Conservation (phyloP, 2,329 filamentous ascomycete species). For the Thermoascus crustaceus region DNA sequence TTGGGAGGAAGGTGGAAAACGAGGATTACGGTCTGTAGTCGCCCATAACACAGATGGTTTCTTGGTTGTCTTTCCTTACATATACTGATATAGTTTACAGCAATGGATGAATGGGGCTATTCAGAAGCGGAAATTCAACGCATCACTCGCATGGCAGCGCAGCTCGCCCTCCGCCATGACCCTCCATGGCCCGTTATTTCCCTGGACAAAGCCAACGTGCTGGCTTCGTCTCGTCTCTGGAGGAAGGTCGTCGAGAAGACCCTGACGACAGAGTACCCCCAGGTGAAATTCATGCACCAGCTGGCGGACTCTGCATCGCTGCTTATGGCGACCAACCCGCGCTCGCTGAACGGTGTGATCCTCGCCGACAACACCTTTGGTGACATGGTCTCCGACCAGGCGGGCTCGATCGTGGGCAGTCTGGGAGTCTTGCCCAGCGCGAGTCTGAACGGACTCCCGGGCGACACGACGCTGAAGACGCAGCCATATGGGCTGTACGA, state of each 20-base stretch:
- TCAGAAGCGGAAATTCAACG: conserved; percentile 72
- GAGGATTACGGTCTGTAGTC: conserved; percentile 23
- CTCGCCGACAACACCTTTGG: conserved; percentile 87
- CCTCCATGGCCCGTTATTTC: conserved; percentile 69
- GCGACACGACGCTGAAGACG: conserved; percentile 52
- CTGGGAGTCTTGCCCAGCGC: conserved; percentile 80
- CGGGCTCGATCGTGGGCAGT: conserved; percentile 78
- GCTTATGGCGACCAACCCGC: conserved; percentile 85
- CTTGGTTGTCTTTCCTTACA: conserved; percentile 19
- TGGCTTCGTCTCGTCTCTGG: conserved; percentile 81
- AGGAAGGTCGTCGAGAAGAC: conserved; percentile 71
- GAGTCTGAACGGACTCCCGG: conserved; percentile 72
- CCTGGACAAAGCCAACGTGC: conserved; percentile 88
- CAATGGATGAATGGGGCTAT: conserved; percentile 77
- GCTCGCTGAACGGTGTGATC: conserved; percentile 73
- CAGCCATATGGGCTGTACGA: conserved; percentile 86
- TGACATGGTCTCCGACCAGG: conserved; percentile 88
- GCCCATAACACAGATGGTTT: conserved; percentile 41
- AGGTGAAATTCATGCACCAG: conserved; percentile 72
- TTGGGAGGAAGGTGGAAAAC: conserved; percentile 32
- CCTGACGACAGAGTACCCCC: conserved; percentile 74
- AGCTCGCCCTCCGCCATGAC: conserved; percentile 64
- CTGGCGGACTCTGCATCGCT: conserved; percentile 86
- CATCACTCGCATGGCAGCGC: conserved; percentile 67
- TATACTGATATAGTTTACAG: conserved; percentile 42